Evolutionary conservation across 225 moss, liverwort and hornwort species (phyloP).

Genomic region (Asterella californica): DNA sequence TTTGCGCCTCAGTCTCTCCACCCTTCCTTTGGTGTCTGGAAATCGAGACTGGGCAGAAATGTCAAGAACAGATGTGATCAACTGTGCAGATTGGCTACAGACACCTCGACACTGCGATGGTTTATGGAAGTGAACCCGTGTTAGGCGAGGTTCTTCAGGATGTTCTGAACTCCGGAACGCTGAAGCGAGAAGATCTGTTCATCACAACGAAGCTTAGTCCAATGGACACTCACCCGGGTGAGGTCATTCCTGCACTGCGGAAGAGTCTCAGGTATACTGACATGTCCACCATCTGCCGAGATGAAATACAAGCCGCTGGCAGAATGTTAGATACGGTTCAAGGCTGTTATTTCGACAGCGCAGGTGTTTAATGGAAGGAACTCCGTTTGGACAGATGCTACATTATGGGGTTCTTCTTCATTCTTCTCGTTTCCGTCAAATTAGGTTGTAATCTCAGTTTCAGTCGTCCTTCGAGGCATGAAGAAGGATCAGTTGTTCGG

Average conservation of each 20-base stretch:
- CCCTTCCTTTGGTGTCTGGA: neutral
- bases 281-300: neutral
- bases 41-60: neutral
- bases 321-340: neutral
- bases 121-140: conserved; percentile 56
- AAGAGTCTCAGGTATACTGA: conserved; percentile 47
- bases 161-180: conserved; percentile 50
- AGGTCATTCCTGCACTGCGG: conserved; percentile 52
- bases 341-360: neutral
- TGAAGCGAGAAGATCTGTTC: conserved; percentile 69
- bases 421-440: neutral
- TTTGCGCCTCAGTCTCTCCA: no score
- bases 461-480: neutral
- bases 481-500: no score
- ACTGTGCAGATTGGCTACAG: conserved; percentile 61
- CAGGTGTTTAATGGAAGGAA: neutral
- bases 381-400: neutral
- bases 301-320: neutral
- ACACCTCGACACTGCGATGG: conserved; percentile 65
- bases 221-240: conserved; percentile 21
- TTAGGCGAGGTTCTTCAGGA: conserved; percentile 59
- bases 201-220: conserved; percentile 60
- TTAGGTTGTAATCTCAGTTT: neutral
- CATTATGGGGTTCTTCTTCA: no score
- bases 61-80: neutral